phyloP scores from a whole-genome alignment of 176 grass and related monocot genomes.

The Saccharum officinarum region DNA sequence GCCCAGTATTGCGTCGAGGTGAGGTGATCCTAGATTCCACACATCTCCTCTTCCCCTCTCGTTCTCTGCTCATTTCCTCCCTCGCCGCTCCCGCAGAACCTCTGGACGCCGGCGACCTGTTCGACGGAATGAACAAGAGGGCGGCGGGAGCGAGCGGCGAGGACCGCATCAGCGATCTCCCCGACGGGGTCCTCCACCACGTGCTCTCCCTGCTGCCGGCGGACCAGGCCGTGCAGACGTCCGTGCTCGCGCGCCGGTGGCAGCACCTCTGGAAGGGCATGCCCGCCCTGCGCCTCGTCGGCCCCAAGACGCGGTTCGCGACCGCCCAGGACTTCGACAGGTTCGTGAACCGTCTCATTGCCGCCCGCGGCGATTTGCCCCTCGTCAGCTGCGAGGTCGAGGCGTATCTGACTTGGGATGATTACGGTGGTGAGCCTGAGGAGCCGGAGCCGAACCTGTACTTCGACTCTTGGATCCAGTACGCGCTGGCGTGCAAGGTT shows the following conservation, averaged over 20 bases:
- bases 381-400: not conserved
- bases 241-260: not conserved
- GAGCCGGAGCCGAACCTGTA: not conserved
- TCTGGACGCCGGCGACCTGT: not conserved
- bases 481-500: not conserved
- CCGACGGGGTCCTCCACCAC: not conserved
- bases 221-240: not conserved
- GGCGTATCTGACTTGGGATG: not conserved
- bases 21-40: not conserved
- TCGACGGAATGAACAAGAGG: not conserved
- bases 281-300: not conserved
- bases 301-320: not conserved
- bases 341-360: not conserved
- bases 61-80: not conserved
- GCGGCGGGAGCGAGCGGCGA: not conserved
- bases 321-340: not conserved
- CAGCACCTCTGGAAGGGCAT: not conserved
- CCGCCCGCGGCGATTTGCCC: not conserved
- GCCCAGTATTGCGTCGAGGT: not conserved
- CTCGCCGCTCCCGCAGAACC: not conserved
- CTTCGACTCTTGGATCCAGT: not conserved
- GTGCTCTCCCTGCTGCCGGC: not conserved
- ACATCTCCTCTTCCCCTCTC: not conserved
- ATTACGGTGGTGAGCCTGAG: not conserved
- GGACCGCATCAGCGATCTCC: not conserved